phyloP scores from a whole-genome alignment of 31 red algal species.

The Odonthalia washingtoniensis region DNA sequence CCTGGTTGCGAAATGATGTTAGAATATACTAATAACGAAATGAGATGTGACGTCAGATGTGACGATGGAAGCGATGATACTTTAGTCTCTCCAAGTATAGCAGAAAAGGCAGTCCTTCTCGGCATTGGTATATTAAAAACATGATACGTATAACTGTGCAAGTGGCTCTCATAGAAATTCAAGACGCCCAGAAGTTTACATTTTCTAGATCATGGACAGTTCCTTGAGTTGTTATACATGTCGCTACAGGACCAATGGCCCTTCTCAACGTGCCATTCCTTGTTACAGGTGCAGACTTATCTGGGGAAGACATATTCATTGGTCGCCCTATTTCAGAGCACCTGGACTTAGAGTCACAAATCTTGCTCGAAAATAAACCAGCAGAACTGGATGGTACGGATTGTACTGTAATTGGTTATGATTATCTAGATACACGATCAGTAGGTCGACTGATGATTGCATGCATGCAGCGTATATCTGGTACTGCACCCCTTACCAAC shows the following conservation, averaged over 20 bases:
- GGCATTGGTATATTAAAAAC: background rate
- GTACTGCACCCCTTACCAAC: background rate
- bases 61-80: conserved; percentile 34
- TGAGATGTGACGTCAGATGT: background rate
- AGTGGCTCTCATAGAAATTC: background rate
- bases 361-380: conserved; percentile 4
- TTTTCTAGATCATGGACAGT: conserved; percentile 34
- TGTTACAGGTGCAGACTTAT: background rate
- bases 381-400: background rate
- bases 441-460: too few relatives aligned
- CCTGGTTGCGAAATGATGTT: background rate
- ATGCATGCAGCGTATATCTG: background rate
- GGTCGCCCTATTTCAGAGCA: background rate
- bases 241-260: conserved; percentile 12
- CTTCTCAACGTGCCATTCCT: conserved; percentile 9
- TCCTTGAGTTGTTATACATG: background rate
- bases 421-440: background rate
- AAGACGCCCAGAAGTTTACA: background rate
- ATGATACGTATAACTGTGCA: background rate
- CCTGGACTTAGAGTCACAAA: background rate
- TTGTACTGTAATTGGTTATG: background rate
- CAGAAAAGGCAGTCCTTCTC: conserved; percentile 6
- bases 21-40: background rate
- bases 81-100: background rate
- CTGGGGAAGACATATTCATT: conserved; percentile 9